These are phyloP conservation scores for Komagataella populi DNA, from an alignment of 805 yeast species.

Conservation along the genomic window DNA sequence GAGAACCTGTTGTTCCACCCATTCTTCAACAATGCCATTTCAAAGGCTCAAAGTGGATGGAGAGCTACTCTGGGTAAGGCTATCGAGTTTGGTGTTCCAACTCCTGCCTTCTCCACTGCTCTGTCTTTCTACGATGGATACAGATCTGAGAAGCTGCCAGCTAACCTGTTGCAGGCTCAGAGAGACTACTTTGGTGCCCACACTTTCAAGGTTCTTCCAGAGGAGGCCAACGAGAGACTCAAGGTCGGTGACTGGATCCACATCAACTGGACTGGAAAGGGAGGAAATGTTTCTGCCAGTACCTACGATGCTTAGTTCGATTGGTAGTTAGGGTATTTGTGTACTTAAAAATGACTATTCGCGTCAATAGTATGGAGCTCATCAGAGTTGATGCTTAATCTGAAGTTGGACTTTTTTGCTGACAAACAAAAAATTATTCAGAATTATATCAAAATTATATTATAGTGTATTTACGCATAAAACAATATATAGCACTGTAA, in stretches of 20 bases:
- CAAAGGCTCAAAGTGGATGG: slow-evolving; percentile 94
- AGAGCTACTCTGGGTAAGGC: slow-evolving; percentile 75
- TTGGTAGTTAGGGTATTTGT: background rate
- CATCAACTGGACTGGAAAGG: slow-evolving; percentile 98
- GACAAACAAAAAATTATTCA: no score
- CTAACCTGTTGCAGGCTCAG: slow-evolving; percentile 97
- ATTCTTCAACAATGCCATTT: slow-evolving; percentile 84
- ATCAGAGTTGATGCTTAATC: no score
- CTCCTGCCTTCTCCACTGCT: slow-evolving; percentile 96
- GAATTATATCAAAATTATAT: no score
- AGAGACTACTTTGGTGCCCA: slow-evolving; percentile 99
- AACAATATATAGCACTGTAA: background rate
- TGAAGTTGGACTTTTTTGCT: no score
- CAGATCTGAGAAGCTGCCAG: slow-evolving; percentile 92
- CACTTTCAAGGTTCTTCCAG: slow-evolving; percentile 92
- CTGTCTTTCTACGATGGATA: slow-evolving; percentile 96
- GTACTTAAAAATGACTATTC: background rate
- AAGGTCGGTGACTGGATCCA: slow-evolving; percentile 80
- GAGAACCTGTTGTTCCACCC: slow-evolving; percentile 93
- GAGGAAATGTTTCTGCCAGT: slow-evolving; percentile 94
- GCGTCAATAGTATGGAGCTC: background rate
- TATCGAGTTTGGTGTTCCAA: slow-evolving; percentile 81
- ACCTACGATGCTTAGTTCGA: slow-evolving; percentile 72
- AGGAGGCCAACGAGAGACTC: slow-evolving; percentile 59
- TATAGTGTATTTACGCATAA: no score